A percentile compares a stretch with the other conserved stretches of the same genome.
Conservation (phyloP, 805 yeast genomes). For the Candida awuae region DNA sequence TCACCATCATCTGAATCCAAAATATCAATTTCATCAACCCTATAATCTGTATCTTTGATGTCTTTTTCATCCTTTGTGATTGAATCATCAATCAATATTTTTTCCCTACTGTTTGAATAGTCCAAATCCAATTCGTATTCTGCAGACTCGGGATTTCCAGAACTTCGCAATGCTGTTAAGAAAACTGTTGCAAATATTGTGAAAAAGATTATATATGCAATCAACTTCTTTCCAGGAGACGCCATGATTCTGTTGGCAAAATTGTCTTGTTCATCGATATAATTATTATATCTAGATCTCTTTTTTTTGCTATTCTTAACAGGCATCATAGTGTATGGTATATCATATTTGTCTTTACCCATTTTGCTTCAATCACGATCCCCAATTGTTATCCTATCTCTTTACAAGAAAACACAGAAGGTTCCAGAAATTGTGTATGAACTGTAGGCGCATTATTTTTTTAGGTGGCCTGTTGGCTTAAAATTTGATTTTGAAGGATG, state of each 20-base stretch:
- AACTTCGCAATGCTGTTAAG: conserved; percentile 6
- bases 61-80: not conserved
- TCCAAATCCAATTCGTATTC: conserved; percentile 13
- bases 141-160: not conserved
- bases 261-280: conserved; percentile 5
- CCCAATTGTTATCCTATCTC: too few relatives aligned
- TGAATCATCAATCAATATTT: conserved; percentile 5
- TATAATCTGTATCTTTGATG: not conserved
- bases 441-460: too few relatives aligned
- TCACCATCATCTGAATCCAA: conserved; percentile 9
- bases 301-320: conserved; percentile 9
- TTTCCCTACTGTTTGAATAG: conserved; percentile 1
- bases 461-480: too few relatives aligned
- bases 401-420: not conserved
- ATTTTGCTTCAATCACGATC: not conserved
- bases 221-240: conserved; percentile 22
- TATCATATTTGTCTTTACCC: conserved; percentile 19
- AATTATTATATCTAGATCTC: conserved; percentile 21
- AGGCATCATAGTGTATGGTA: conserved; percentile 33
- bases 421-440: conserved; percentile 2
- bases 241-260: conserved; percentile 20
- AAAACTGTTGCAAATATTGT: conserved; percentile 10
- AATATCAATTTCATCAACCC: conserved; percentile 7
- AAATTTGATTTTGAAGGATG: too few relatives aligned
- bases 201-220: conserved; percentile 10